phyloP scores from a whole-genome alignment of 352 stramenopile genomes.

The Phytophthora constricta region DNA sequence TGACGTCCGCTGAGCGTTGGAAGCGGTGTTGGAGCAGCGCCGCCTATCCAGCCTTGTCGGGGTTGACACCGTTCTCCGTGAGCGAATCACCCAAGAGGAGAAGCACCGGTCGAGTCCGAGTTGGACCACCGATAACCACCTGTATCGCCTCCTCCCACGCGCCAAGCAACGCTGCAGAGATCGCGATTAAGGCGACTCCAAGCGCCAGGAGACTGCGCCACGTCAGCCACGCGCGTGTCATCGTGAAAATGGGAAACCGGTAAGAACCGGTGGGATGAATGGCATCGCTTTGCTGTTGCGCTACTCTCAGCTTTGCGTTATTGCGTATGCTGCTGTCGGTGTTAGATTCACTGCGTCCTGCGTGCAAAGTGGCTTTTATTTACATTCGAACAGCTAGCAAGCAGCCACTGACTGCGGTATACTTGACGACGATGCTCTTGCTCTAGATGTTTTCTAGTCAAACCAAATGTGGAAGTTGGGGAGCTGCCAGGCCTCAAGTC shows the following conservation, averaged over 20 bases:
- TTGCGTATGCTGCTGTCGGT: too few species aligned
- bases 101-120: conserved; percentile 35
- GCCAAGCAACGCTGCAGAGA: conserved; percentile 21
- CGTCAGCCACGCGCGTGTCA: conserved; percentile 8
- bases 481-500: conserved; percentile 44
- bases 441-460: conserved; percentile 14
- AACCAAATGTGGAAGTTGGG: conserved; percentile 42
- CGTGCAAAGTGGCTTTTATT: not conserved
- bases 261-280: conserved; percentile 17
- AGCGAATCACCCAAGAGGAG: conserved; percentile 73
- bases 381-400: too few species aligned
- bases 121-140: not conserved
- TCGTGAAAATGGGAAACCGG: conserved; percentile 21
- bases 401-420: too few species aligned
- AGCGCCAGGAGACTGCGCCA: conserved; percentile 14
- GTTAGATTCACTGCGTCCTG: too few species aligned
- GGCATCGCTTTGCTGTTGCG: too few species aligned
- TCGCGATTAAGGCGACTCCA: conserved; percentile 10
- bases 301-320: too few species aligned
- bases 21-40: conserved; percentile 54
- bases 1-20: conserved; percentile 58
- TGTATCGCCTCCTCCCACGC: conserved; percentile 15
- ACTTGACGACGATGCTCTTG: too few species aligned
- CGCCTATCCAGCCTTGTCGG: conserved; percentile 49
- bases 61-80: conserved; percentile 56